Conservation (phyloP, 768 basidiomycete genomes). For the Suillus subaureus region DNA sequence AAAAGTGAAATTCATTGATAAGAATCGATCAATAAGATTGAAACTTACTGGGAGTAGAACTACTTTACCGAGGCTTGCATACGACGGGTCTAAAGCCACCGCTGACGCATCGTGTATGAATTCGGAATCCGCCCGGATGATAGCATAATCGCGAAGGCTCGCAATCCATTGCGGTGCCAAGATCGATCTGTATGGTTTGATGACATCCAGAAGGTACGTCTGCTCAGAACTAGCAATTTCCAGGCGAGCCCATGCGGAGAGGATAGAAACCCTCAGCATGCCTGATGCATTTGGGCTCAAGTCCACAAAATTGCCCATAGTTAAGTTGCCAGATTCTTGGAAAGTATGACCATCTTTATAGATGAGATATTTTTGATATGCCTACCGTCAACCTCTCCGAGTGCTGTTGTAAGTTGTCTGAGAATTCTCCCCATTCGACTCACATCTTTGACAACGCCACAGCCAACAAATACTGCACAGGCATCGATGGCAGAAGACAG, state of each 20-base stretch:
- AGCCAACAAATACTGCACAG: slow-evolving; percentile 94
- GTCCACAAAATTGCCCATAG: slow-evolving; percentile 84
- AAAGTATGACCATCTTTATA: slow-evolving; percentile 7
- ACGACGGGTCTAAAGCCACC: slow-evolving; percentile 77
- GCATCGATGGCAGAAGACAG: slow-evolving; percentile 89
- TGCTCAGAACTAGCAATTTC: slow-evolving; percentile 77
- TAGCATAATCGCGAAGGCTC: slow-evolving; percentile 88
- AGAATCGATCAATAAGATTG: neutral
- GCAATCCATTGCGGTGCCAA: slow-evolving; percentile 88
- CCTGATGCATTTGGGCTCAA: slow-evolving; percentile 93
- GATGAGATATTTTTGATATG: slow-evolving; percentile 7
- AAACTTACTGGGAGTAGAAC: slow-evolving; percentile 83
- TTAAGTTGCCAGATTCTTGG: slow-evolving; percentile 79
- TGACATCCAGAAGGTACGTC: slow-evolving; percentile 74
- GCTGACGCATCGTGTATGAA: slow-evolving; percentile 75
- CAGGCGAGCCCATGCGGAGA: slow-evolving; percentile 95
- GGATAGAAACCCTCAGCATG: slow-evolving; percentile 89
- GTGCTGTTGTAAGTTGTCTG: slow-evolving; percentile 81
- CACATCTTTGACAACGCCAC: slow-evolving; percentile 91
- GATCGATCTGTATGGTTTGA: slow-evolving; percentile 75
- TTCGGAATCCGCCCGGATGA: slow-evolving; percentile 87
- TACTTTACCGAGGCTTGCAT: slow-evolving; percentile 87
- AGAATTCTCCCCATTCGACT: slow-evolving; percentile 91
- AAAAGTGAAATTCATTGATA: slow-evolving; percentile 10
- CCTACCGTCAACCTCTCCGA: slow-evolving; percentile 89